Evolutionary conservation across 2,329 filamentous ascomycete species (phyloP).

Genomic region (Mycosphaerella arachidis): DNA sequence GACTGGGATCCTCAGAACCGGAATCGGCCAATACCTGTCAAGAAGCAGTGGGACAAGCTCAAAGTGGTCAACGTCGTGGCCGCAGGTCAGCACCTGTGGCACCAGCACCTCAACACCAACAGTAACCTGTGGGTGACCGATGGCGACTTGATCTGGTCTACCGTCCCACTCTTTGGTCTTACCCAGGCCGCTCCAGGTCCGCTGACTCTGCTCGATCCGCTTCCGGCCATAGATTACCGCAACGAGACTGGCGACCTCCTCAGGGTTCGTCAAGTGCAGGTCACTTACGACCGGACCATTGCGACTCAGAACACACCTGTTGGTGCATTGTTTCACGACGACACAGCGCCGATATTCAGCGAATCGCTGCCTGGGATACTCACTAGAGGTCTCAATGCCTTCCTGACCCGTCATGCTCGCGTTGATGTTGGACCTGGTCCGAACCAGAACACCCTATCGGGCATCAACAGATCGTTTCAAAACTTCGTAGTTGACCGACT

Average conservation of each 20-base stretch:
- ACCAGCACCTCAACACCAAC: not conserved
- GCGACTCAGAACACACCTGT: not conserved
- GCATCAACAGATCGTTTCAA: not conserved
- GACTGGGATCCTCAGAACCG: not conserved
- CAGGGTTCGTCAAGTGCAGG: not conserved
- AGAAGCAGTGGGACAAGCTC: not conserved
- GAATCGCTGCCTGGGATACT: constrained; percentile 5
- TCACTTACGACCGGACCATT: constrained; percentile 1
- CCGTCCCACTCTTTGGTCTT: not conserved
- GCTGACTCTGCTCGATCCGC: not conserved
- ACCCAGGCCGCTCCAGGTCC: not conserved
- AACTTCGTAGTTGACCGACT: not conserved
- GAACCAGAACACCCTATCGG: not conserved
- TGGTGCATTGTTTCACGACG: not conserved
- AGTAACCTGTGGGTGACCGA: constrained; percentile 11
- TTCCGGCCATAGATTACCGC: not conserved
- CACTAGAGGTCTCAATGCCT: constrained; percentile 13
- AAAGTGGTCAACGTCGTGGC: not conserved
- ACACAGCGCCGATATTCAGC: not conserved
- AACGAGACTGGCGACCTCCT: constrained; percentile 5
- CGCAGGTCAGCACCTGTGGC: not conserved
- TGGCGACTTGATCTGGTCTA: constrained; percentile 17
- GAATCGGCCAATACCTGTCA: not conserved
- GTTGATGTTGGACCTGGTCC: not conserved
- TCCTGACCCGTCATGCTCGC: constrained; percentile 4